Evolutionary conservation across 257 asterid genomes (phyloP), one percentile per base, ranked within the genome.

Genomic region (Mentha longifolia): DNA sequence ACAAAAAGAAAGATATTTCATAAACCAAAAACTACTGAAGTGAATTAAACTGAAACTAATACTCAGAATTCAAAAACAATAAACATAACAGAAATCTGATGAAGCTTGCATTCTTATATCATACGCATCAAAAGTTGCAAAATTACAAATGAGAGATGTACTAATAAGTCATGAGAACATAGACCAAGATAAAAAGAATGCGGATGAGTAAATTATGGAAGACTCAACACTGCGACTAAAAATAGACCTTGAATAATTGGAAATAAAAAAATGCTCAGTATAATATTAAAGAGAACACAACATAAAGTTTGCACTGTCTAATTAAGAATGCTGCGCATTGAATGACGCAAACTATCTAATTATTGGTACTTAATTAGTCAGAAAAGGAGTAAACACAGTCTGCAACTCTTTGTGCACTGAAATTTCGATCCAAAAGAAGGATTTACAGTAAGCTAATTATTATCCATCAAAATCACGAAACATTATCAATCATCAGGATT

Each of bases 381-480:
- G 31, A 58, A 57, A 14, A 46, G 13, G 54, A 41, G 68, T 62
- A 41, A 19, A 20, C 13, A 41, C 54, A n/a, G 19, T 43, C 4
- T 12, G 19, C 1, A 62, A 64, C 41, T 43, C n/a, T n/a, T 42
- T 13, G 46, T 67, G 15, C 73, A 37, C 46, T 55, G 15, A 58
- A 46, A 41, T 49, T 39, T 74, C 76, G 78, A 80, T 76, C 80
- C 76, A 49, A 51, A 57, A 73, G 31, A n/a, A 65, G 25, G 39
- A 65, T 16, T 28, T 69, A 22, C 76, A 56, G 52, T 22, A 65
- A 73, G 69, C 68, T 37, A 47, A 58, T 31, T 41, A 45, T 54
- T 8, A 55, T 17, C 63, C 50, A 74, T 31, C 67, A 72, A 58
- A 46, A 9, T 14, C 30, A 46, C 49, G 39, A 70, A 16, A 47